These are phyloP conservation scores for Colletotrichum sansevieriae DNA, from an alignment of 2,329 filamentous ascomycete species.

Conservation along the genomic window DNA sequence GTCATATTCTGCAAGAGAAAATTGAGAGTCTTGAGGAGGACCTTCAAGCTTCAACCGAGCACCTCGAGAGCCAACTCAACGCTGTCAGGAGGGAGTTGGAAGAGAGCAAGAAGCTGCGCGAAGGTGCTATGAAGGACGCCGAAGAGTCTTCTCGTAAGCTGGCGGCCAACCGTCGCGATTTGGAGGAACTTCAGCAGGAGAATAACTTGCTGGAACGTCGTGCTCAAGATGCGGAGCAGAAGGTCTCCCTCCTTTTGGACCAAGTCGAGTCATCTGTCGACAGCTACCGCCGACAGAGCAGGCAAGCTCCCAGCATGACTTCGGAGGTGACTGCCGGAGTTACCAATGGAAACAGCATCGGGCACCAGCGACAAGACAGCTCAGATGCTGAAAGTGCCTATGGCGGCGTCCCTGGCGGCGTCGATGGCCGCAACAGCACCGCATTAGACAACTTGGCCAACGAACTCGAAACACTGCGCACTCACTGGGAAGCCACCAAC, in stretches of 20 bases:
- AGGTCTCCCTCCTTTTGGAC: conserved; percentile 91
- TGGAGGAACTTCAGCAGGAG: conserved; percentile 86
- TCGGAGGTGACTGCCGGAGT: conserved; percentile 56
- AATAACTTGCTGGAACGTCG: conserved; percentile 85
- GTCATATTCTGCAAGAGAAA: conserved; percentile 74
- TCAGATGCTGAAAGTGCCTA: conserved; percentile 74
- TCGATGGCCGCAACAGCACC: conserved; percentile 67
- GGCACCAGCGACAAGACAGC: conserved; percentile 67
- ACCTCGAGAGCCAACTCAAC: conserved; percentile 79
- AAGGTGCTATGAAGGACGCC: conserved; percentile 69
- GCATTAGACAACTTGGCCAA: conserved; percentile 92
- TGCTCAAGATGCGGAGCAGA: conserved; percentile 90
- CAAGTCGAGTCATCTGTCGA: conserved; percentile 95
- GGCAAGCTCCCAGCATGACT: conserved; percentile 66
- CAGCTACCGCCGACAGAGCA: conserved; percentile 87
- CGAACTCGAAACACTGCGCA: conserved; percentile 90
- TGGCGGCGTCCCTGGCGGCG: conserved; percentile 60
- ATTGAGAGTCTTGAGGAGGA: conserved; percentile 78
- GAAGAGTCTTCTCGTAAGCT: conserved; percentile 71
- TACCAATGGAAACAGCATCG: conserved; percentile 53
- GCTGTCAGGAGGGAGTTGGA: conserved; percentile 78
- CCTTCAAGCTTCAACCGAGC: conserved; percentile 72
- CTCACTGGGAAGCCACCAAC: conserved; percentile 95
- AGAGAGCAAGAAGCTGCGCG: conserved; percentile 75
- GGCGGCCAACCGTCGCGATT: conserved; percentile 70